These are phyloP conservation scores for Apiospora pterosperma DNA, from an alignment of 2,329 filamentous ascomycete genomes.

Conservation along the genomic window DNA sequence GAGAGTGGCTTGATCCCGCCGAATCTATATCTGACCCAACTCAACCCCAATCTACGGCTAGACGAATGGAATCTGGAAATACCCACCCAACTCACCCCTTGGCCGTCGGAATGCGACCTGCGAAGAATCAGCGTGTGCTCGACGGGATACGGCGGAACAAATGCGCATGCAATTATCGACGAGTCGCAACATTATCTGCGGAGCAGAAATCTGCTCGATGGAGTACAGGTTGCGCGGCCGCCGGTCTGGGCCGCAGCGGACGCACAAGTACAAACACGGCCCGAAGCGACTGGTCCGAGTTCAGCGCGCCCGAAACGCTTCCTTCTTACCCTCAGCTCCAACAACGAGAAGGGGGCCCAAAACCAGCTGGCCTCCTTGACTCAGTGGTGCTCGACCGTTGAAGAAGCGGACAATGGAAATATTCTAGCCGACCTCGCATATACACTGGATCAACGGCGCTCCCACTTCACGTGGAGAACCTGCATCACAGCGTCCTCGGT, in stretches of 20 bases:
- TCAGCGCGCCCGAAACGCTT: neutral
- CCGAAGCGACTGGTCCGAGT: neutral
- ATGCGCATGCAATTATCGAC: neutral
- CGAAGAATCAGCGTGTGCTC: conserved; percentile 1
- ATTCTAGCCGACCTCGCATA: neutral
- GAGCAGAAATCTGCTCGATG: neutral
- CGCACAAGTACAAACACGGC: neutral
- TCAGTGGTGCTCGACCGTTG: neutral
- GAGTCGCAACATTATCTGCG: neutral
- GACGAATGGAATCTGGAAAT: neutral
- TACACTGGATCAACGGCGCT: neutral
- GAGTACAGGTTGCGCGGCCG: neutral
- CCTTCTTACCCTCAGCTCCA: neutral
- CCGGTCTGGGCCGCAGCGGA: neutral
- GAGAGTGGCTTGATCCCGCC: neutral
- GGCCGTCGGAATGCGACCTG: neutral
- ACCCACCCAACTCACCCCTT: neutral
- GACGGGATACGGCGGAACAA: neutral
- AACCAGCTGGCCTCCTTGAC: neutral
- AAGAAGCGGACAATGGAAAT: neutral
- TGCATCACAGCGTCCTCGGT: neutral
- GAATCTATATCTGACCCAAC: neutral
- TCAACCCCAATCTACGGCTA: neutral
- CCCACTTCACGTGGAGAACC: neutral
- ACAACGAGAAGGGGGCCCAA: neutral